Evolutionary conservation across 2,329 filamentous ascomycete genomes (phyloP).

Genomic region (Penicillium sp.): DNA sequence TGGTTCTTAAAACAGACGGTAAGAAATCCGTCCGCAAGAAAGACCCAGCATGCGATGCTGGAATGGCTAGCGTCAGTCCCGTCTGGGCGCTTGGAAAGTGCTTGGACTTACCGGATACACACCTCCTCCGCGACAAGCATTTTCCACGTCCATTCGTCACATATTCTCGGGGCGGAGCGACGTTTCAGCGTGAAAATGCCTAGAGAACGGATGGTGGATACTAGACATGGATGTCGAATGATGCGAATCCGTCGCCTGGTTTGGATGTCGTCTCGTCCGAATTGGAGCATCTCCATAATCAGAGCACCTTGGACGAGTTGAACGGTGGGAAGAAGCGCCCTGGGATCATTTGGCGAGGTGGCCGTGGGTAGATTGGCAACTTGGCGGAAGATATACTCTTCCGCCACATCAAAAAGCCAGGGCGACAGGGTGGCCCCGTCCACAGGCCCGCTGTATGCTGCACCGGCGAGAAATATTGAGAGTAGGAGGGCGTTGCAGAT

Average conservation of each 20-base stretch:
- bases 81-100: background rate
- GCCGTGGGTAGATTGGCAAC: conserved; percentile 21
- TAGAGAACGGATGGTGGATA: conserved; percentile 30
- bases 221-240: conserved; percentile 31
- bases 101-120: conserved; percentile 23
- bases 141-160: conserved; percentile 24
- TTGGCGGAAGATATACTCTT: conserved; percentile 32
- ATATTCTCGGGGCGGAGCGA: conserved; percentile 8
- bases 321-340: conserved; percentile 13
- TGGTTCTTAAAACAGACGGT: conserved; percentile 35
- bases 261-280: conserved; percentile 28
- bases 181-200: conserved; percentile 29
- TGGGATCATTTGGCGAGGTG: conserved; percentile 10
- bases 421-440: conserved; percentile 19
- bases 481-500: conserved; percentile 27
- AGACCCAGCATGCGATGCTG: conserved; percentile 31
- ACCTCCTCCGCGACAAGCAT: conserved; percentile 27
- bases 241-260: conserved; percentile 33
- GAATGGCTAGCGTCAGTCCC: conserved; percentile 1
- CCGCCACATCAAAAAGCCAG: conserved; percentile 28
- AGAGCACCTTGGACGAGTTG: conserved; percentile 30
- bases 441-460: conserved; percentile 25
- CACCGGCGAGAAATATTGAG: conserved; percentile 29
- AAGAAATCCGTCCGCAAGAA: conserved; percentile 34
- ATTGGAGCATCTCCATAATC: conserved; percentile 35